Evolutionary conservation across 352 stramenopile genomes (phyloP), one percentile per base, ranked within the genome.

Genomic region (Pelagophyceae sp.): DNA sequence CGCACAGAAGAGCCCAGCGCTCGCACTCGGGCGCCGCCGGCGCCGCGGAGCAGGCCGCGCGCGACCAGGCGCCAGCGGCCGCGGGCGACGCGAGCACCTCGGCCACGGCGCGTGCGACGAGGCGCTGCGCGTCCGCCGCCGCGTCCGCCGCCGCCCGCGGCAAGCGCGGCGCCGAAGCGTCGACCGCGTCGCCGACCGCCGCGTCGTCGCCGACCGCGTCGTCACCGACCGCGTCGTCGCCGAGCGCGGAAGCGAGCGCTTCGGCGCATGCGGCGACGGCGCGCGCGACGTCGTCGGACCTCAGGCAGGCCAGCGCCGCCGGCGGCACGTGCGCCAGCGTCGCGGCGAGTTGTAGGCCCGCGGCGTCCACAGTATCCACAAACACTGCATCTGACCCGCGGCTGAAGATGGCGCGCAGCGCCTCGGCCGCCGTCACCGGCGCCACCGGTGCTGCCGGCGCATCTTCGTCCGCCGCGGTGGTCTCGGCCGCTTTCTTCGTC

Each of bases 21-120:
- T 74, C 67, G 67, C 67, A 74, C 38, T 74, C 67, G 35, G 5
- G 33, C 11, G 67, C 35, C 67, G 67, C 58, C 33, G 67, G 67
- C 38, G 35, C 20, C 23, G 35, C 1, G 35, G 35, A 2, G 15
- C 23, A 17, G 11, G 29, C 58, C 23, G 5, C 58, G 15, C 11
- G 11, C 35, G 20, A 2, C 15, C 37, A 35, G 61, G 38, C 11
- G 1, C 3, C 11, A 1, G 11, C 29, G 5, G 61, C 61, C 29
- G 61, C 61, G 3, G 29, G 35, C 35, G 23, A 60, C 29, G 35
- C 67, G 38, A 50, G 11, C 35, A 74, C 0, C 38, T 74, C 35
- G 35, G 67, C 33, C 15, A 74, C 3, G 35, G 35, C 67, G 2
- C 2, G 0, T 23, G 67, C 67, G 33, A 74, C 31, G 23, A 74